Conservation (phyloP, 2,329 filamentous ascomycete species). For the Trichoderma aggressivum region DNA sequence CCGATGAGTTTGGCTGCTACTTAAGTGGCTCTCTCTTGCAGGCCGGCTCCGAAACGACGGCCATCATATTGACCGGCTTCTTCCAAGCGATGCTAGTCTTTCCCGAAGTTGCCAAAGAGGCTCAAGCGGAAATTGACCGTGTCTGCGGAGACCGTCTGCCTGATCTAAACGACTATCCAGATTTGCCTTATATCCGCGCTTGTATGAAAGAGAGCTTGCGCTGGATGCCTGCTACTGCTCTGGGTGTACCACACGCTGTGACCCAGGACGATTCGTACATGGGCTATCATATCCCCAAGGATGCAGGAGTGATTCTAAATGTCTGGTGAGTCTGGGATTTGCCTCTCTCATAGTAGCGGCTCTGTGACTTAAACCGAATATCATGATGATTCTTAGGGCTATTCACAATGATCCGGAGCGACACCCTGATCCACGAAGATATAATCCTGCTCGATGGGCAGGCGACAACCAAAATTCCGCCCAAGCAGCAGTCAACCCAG, state of each 20-base stretch:
- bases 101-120: constrained; percentile 25
- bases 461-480: constrained; percentile 3
- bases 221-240: constrained; percentile 29
- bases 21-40: constrained; percentile 7
- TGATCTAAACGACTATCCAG: constrained; percentile 24
- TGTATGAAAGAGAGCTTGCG: constrained; percentile 28
- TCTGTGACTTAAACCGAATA: not conserved
- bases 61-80: constrained; percentile 18
- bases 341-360: too few species aligned
- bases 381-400: not conserved
- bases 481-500: constrained; percentile 21
- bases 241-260: constrained; percentile 36
- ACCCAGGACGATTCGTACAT: constrained; percentile 22
- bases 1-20: constrained; percentile 5
- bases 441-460: constrained; percentile 29
- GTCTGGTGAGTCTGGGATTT: constrained; percentile 30
- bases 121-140: constrained; percentile 27
- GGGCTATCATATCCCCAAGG: constrained; percentile 21
- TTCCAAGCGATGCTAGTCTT: constrained; percentile 26
- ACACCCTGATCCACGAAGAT: constrained; percentile 41
- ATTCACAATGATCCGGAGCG: constrained; percentile 8
- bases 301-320: constrained; percentile 13
- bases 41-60: constrained; percentile 13
- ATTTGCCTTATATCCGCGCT: constrained; percentile 30
- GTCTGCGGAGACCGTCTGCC: constrained; percentile 32